Percentiles rank a stretch among this genome's conserved stretches.
Evolutionary conservation across 768 basidiomycete genomes (phyloP).

Genomic region (Leucosporidium scottii): DNA sequence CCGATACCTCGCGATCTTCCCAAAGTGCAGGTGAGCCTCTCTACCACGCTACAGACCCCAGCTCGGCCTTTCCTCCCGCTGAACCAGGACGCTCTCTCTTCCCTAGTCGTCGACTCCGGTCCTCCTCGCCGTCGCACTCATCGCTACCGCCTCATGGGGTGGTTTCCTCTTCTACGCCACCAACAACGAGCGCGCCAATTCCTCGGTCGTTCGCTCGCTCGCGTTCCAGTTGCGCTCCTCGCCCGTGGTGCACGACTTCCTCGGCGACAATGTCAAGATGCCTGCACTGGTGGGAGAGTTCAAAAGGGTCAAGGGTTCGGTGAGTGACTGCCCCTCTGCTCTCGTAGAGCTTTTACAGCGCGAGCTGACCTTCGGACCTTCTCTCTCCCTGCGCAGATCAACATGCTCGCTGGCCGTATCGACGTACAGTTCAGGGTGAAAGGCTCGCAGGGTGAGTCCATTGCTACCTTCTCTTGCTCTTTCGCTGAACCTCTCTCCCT

Average conservation of each 20-base stretch:
- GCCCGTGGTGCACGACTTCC: conserved; percentile 18
- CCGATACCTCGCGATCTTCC: conserved; percentile 9
- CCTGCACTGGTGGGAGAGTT: conserved; percentile 26
- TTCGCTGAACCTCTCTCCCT: background rate
- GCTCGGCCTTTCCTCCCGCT: background rate
- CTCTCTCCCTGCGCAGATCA: conserved; percentile 19
- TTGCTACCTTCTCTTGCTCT: background rate
- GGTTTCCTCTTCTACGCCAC: conserved; percentile 32
- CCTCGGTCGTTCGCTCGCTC: conserved; percentile 24
- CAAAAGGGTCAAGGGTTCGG: conserved; percentile 30
- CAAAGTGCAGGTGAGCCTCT: conserved; percentile 11
- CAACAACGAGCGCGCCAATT: conserved; percentile 32
- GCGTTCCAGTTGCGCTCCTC: conserved; percentile 26
- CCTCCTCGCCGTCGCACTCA: conserved; percentile 23
- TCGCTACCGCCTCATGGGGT: conserved; percentile 18
- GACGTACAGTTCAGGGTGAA: conserved; percentile 32
- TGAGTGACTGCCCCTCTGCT: background rate
- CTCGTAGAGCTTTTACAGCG: background rate
- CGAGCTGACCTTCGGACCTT: background rate
- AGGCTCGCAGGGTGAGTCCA: conserved; percentile 22
- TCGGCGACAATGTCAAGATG: conserved; percentile 28
- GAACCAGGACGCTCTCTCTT: background rate
- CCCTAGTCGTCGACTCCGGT: conserved; percentile 26
- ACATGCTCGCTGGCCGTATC: conserved; percentile 31
- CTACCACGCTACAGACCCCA: background rate